These are phyloP conservation scores for Xylaria acuta DNA, from an alignment of 495 filamentous ascomycete genomes.

Conservation along the genomic window DNA sequence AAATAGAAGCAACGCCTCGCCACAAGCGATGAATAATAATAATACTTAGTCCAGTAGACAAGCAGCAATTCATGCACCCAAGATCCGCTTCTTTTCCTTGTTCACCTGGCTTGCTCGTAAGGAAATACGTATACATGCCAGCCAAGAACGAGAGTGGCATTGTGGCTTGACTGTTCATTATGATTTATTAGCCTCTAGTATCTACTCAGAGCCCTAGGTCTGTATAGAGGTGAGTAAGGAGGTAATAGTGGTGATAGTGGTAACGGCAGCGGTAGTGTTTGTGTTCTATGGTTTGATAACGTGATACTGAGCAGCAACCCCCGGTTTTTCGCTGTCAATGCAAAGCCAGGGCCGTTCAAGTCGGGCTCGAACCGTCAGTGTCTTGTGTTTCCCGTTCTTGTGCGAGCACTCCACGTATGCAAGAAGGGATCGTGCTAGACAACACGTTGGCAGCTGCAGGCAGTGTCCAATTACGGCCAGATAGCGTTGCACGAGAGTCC, in stretches of 20 bases:
- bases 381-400: conserved; percentile 13
- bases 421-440: conserved; percentile 8
- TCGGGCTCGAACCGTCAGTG: background rate
- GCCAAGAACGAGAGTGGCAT: background rate
- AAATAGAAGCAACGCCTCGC: conserved; percentile 24
- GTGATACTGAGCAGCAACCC: background rate
- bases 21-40: conserved; percentile 24
- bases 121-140: background rate
- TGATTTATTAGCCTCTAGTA: background rate
- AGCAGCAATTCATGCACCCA: background rate
- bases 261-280: background rate
- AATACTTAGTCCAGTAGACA: background rate
- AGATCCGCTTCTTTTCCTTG: background rate
- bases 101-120: background rate
- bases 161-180: conserved; percentile 12
- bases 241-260: background rate
- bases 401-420: conserved; percentile 9
- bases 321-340: background rate
- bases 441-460: background rate
- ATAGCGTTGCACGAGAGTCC: conserved; percentile 10
- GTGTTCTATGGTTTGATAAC: background rate
- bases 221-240: background rate
- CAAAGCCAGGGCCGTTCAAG: background rate
- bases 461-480: conserved; percentile 9
- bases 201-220: background rate